Evolutionary conservation across 176 grass and related monocot genomes (phyloP).

Genomic region (Paspalum vaginatum): DNA sequence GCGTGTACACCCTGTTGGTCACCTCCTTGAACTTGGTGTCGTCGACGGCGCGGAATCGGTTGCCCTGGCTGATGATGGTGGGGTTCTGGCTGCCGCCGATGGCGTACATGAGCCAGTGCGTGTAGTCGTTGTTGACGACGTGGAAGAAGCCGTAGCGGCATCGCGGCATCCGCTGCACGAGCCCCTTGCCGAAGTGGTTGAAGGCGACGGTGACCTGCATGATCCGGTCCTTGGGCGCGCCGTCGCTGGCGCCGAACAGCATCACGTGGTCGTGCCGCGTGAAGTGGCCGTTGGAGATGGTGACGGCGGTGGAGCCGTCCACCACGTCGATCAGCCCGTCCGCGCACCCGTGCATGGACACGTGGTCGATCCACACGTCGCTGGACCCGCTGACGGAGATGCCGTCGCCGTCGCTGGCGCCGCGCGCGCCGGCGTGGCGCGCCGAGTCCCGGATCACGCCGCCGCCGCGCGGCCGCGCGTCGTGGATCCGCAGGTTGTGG

Average conservation of each 20-base stretch:
- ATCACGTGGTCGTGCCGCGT: slow-evolving; percentile 80
- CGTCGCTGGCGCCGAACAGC: slow-evolving; percentile 78
- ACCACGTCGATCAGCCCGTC: slow-evolving; percentile 80
- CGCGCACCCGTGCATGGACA: slow-evolving; percentile 65
- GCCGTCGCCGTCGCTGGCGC: slow-evolving; percentile 70
- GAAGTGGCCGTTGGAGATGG: slow-evolving; percentile 83
- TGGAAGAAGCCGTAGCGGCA: slow-evolving; percentile 82
- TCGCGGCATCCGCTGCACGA: slow-evolving; percentile 85
- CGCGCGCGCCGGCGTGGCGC: slow-evolving; percentile 41
- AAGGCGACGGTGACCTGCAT: slow-evolving; percentile 89
- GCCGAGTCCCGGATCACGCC: slow-evolving; percentile 62
- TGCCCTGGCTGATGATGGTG: slow-evolving; percentile 90
- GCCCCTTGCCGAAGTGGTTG: slow-evolving; percentile 89
- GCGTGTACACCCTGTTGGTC: slow-evolving; percentile 69
- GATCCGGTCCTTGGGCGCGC: slow-evolving; percentile 30
- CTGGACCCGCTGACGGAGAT: slow-evolving; percentile 55
- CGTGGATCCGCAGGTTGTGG: slow-evolving; percentile 67
- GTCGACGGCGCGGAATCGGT: slow-evolving; percentile 59
- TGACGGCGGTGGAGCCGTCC: slow-evolving; percentile 72
- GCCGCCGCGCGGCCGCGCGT: slow-evolving; percentile 39
- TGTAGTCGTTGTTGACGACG: slow-evolving; percentile 95
- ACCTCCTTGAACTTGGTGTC: slow-evolving; percentile 58
- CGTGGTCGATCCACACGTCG: slow-evolving; percentile 78
- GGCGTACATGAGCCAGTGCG: slow-evolving; percentile 89
- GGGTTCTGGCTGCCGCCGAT: slow-evolving; percentile 77